These are phyloP conservation scores for Obba rivulosa DNA, from an alignment of 768 basidiomycete genomes.

Conservation along the genomic window DNA sequence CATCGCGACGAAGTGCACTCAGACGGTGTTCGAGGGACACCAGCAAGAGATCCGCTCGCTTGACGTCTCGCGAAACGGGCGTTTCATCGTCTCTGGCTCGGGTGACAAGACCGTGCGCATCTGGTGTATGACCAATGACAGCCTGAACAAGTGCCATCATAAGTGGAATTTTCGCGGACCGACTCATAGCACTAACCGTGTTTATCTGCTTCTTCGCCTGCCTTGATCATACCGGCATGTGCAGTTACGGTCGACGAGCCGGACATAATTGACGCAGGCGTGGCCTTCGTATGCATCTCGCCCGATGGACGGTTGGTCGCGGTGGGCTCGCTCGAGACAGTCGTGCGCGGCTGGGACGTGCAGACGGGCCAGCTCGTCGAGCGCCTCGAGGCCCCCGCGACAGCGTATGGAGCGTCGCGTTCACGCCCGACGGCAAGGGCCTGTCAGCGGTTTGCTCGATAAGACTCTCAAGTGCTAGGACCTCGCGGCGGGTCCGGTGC, in stretches of 20 bases:
- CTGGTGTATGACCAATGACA: constrained; percentile 51
- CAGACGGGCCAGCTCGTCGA: constrained; percentile 50
- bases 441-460: constrained; percentile 85
- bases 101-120: constrained; percentile 66
- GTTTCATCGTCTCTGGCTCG: constrained; percentile 83
- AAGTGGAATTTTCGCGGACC: neutral
- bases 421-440: constrained; percentile 85
- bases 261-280: constrained; percentile 52
- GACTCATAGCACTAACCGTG: neutral
- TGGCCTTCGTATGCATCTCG: constrained; percentile 55
- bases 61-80: constrained; percentile 81
- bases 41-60: constrained; percentile 92
- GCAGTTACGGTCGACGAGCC: constrained; percentile 41
- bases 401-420: constrained; percentile 68
- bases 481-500: neutral
- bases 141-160: constrained; percentile 31
- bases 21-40: constrained; percentile 82
- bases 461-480: constrained; percentile 65
- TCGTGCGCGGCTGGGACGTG: constrained; percentile 74
- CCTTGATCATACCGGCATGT: neutral
- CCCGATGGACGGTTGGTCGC: constrained; percentile 58
- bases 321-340: constrained; percentile 52
- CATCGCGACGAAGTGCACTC: constrained; percentile 72
- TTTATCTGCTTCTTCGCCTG: no score
- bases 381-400: constrained; percentile 54